A percentile compares a stretch with the other conserved stretches of the same genome.
Conservation (phyloP, 495 filamentous ascomycete species). For the Symbiotaphrina buchneri region DNA sequence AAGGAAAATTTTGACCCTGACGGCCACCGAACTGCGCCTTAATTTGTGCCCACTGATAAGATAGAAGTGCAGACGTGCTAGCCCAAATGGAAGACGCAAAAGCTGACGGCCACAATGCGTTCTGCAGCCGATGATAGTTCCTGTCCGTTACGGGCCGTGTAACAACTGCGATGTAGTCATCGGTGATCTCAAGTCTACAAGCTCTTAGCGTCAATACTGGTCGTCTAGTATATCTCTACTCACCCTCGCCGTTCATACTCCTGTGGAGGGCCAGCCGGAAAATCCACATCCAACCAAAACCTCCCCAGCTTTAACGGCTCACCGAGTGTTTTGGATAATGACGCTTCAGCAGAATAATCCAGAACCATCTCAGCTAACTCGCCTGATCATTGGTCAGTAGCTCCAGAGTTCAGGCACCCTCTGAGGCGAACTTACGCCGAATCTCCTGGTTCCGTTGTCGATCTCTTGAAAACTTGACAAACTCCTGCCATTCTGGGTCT, state of each 20-base stretch:
- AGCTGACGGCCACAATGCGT: constrained; percentile 19
- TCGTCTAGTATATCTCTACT: no score
- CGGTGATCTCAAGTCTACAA: constrained; percentile 27
- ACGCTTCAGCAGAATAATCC: constrained; percentile 10
- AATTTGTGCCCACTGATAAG: constrained; percentile 7
- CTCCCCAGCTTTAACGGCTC: constrained; percentile 20
- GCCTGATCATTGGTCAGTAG: constrained; percentile 13
- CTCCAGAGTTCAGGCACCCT: neutral
- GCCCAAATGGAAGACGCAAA: constrained; percentile 15
- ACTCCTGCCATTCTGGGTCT: constrained; percentile 53
- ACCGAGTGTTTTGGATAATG: constrained; percentile 22
- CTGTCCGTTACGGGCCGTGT: constrained; percentile 19
- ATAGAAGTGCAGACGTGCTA: constrained; percentile 10
- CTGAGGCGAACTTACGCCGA: constrained; percentile 17
- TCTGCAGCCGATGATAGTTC: constrained; percentile 15
- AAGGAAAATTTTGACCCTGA: no score
- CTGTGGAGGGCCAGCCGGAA: constrained; percentile 32
- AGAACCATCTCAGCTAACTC: constrained; percentile 26
- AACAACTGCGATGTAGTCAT: constrained; percentile 25
- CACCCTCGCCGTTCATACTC: constrained; percentile 38
- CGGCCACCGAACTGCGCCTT: no score
- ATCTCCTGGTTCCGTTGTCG: constrained; percentile 20
- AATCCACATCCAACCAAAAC: constrained; percentile 36
- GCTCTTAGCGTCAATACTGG: constrained; percentile 8
- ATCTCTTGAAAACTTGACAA: constrained; percentile 32